Base-by-base conservation (phyloP, 1,284 basidiomycete species). In the Sporisorium iseilematis-ciliati region DNA sequence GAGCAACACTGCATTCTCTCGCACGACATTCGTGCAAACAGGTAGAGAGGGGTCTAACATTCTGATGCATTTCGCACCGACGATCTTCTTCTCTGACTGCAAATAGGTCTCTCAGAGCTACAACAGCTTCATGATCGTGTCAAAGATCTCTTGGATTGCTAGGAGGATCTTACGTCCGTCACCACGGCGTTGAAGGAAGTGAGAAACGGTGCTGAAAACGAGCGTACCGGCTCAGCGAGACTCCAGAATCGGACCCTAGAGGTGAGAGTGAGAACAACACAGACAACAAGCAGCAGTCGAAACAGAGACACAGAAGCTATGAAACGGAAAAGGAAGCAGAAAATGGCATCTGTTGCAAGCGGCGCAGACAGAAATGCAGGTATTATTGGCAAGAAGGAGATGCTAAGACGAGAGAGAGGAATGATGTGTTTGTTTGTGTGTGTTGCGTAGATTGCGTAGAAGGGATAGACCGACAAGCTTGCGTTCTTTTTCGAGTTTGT, bases 301-400 rank as follows among this genome's bases (percentile, higher is more conserved):
- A 40, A 12, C 12, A 4, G 23, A 1, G 5, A 6, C 14, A 23
- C 21, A 25, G n/a, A 49, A 20, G 48, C 48, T 31, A 18, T 3
- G 7, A 49, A 31, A 14, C 5, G 46, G n/a, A 6, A 16, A 29
- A 16, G 26, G 12, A 48, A 48, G 45, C 25, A 49, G 12, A 38
- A 33, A 7, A 48, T 33, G 48, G 48, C 48, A 49, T 49, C 26
- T 49, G 48, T 49, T 18, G 43, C 29, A 20, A 16, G 7, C 26
- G 26, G 26, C 10, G 10, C 48, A 38, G 48, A 33, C 48, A 49
- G 48, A 20, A 29, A 49, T 49, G 48, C 48, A 49, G 48, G 48
- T 49, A 49, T 49, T 49, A 49, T 31, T 16, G 26, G 29, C 7
- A 18, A 26, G 18, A 21, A 48, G 35, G 18, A 48, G 11, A 48